These are phyloP conservation scores for Monilinia fructicola DNA, from an alignment of 2,329 filamentous ascomycete genomes.

Conservation along the genomic window DNA sequence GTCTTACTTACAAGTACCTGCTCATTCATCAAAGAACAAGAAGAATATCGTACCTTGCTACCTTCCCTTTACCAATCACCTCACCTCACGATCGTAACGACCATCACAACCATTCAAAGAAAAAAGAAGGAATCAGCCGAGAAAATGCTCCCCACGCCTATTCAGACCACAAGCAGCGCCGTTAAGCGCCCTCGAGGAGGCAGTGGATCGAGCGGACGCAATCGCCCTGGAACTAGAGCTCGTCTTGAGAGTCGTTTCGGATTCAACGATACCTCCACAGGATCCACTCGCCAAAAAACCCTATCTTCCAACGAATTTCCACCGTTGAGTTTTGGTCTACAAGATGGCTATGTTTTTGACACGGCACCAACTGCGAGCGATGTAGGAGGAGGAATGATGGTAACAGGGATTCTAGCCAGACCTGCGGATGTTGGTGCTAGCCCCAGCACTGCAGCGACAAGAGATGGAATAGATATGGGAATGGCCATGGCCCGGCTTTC, in stretches of 20 bases:
- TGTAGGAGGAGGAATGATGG: not conserved
- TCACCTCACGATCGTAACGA: not conserved
- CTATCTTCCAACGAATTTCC: not conserved
- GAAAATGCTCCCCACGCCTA: not conserved
- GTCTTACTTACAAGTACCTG: not conserved
- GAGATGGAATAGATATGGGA: not conserved
- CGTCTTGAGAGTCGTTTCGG: not conserved
- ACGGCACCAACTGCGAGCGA: not conserved
- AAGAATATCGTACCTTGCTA: too few species aligned
- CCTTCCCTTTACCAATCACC: not conserved
- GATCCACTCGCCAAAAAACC: not conserved
- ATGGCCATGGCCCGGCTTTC: not conserved
- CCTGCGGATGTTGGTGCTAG: too few species aligned
- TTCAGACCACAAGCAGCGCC: not conserved
- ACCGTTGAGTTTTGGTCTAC: not conserved
- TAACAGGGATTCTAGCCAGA: too few species aligned
- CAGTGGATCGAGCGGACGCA: not conserved
- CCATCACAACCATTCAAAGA: not conserved
- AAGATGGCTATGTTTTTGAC: not conserved
- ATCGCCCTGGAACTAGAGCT: not conserved
- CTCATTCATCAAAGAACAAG: not conserved
- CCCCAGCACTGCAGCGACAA: not conserved
- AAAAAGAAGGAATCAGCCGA: not conserved
- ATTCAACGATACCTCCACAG: not conserved
- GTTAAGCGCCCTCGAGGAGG: not conserved